Percentiles rank a stretch among this genome's conserved stretches.
These are phyloP conservation scores for Fusarium sp. DNA, from an alignment of 2,329 filamentous ascomycete genomes.

Conservation along the genomic window DNA sequence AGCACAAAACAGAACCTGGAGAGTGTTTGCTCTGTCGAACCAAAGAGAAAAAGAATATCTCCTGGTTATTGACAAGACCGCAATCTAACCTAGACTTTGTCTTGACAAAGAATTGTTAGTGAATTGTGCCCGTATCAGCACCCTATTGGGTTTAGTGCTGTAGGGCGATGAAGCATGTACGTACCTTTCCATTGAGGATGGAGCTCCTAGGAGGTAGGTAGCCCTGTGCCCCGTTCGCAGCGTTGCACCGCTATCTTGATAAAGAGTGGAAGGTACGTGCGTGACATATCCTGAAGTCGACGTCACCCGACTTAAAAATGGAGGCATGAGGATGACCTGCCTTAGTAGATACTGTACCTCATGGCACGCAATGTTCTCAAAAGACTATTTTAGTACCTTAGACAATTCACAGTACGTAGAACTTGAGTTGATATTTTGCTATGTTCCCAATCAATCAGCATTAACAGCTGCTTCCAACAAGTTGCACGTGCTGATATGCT, in stretches of 20 bases:
- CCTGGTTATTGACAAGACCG: not conserved
- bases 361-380: not conserved
- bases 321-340: slow-evolving; percentile 1
- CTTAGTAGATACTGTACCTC: too few relatives aligned
- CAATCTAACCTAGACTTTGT: slow-evolving; percentile 13
- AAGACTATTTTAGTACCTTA: too few relatives aligned
- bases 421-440: too few relatives aligned
- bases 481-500: not conserved
- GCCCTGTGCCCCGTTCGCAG: not conserved
- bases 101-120: slow-evolving; percentile 36
- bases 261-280: not conserved
- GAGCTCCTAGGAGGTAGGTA: not conserved
- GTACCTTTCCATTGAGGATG: not conserved
- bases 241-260: slow-evolving; percentile 21
- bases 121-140: slow-evolving; percentile 27
- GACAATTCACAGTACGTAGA: too few relatives aligned
- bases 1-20: not conserved
- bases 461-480: too few relatives aligned
- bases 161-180: slow-evolving; percentile 7
- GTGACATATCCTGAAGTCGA: slow-evolving; percentile 3
- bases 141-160: slow-evolving; percentile 29
- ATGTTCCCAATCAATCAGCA: too few relatives aligned
- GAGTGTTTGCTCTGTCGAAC: too few relatives aligned
- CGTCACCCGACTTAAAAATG: slow-evolving; percentile 15
- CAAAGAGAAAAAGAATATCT: not conserved